phyloP scores from a whole-genome alignment of 176 grass and related monocot species.

The Lolium perenne region DNA sequence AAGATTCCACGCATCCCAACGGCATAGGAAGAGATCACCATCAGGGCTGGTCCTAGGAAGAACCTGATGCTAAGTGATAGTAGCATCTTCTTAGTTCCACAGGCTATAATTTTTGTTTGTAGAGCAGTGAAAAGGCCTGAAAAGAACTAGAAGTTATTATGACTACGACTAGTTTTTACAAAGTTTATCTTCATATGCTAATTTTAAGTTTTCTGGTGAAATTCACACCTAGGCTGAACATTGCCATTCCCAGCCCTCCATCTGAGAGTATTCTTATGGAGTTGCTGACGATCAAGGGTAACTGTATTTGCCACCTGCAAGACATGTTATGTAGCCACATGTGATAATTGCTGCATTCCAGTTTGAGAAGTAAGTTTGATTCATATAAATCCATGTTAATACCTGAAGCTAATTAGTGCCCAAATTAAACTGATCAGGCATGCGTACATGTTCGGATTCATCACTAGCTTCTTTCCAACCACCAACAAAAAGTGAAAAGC shows the following conservation, averaged over 20 bases:
- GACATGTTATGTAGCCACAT: slow-evolving; percentile 21
- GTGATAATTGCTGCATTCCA: slow-evolving; percentile 8
- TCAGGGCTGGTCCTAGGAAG: slow-evolving; percentile 78
- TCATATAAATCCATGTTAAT: slow-evolving; percentile 29
- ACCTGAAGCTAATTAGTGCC: slow-evolving; percentile 91
- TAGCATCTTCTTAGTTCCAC: slow-evolving; percentile 68
- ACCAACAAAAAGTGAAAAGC: slow-evolving; percentile 55
- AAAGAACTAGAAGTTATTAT: slow-evolving; percentile 15
- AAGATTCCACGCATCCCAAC: slow-evolving; percentile 65
- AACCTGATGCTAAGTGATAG: slow-evolving; percentile 73
- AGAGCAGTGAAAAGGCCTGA: slow-evolving; percentile 85
- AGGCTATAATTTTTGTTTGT: slow-evolving; percentile 82
- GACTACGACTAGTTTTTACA: slow-evolving; percentile 5
- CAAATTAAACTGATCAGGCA: slow-evolving; percentile 69
- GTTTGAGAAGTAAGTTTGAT: slow-evolving; percentile 25
- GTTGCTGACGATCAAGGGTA: slow-evolving; percentile 65
- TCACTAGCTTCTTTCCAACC: slow-evolving; percentile 64
- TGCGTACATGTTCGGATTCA: slow-evolving; percentile 89
- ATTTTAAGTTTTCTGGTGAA: slow-evolving; percentile 32
- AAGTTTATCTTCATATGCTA: slow-evolving; percentile 14
- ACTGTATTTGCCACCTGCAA: slow-evolving; percentile 68
- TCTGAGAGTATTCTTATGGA: slow-evolving; percentile 84
- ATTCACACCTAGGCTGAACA: slow-evolving; percentile 86
- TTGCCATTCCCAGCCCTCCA: slow-evolving; percentile 96
- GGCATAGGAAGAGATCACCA: slow-evolving; percentile 68